Evolutionary conservation across 805 yeast species (phyloP).

Genomic region (Barnettozyma californica): DNA sequence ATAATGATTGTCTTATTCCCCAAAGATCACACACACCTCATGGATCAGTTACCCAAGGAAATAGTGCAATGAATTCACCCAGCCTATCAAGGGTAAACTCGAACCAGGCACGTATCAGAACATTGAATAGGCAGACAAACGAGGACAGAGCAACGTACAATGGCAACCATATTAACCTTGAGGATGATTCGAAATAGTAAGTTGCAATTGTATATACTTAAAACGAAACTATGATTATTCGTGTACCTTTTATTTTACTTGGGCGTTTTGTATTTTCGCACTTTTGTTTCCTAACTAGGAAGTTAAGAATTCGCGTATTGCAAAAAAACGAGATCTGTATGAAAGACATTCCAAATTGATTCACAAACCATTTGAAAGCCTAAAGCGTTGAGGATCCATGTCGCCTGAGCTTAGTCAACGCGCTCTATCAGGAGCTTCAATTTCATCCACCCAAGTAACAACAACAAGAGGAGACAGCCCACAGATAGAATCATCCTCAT

Average conservation of each 20-base stretch:
- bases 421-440: slow-evolving; percentile 5
- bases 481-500: background rate
- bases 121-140: slow-evolving; percentile 25
- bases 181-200: slow-evolving; percentile 34
- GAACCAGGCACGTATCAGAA: slow-evolving; percentile 22
- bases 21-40: slow-evolving; percentile 12
- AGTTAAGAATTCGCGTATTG: background rate
- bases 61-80: slow-evolving; percentile 6
- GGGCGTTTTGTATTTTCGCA: background rate
- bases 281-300: slow-evolving; percentile 4
- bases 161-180: slow-evolving; percentile 49
- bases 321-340: background rate
- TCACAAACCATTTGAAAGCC: background rate
- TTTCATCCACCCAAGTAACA: slow-evolving; percentile 2
- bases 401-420: slow-evolving; percentile 2
- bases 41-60: slow-evolving; percentile 17
- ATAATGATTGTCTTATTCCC: slow-evolving; percentile 8
- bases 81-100: slow-evolving; percentile 11
- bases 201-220: background rate
- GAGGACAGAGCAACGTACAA: slow-evolving; percentile 46
- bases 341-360: background rate
- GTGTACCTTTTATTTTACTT: background rate
- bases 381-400: background rate
- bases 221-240: background rate
- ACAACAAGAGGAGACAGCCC: background rate